Conservation (phyloP, 129 eudicot species). For the Dittrichia graveolens region DNA sequence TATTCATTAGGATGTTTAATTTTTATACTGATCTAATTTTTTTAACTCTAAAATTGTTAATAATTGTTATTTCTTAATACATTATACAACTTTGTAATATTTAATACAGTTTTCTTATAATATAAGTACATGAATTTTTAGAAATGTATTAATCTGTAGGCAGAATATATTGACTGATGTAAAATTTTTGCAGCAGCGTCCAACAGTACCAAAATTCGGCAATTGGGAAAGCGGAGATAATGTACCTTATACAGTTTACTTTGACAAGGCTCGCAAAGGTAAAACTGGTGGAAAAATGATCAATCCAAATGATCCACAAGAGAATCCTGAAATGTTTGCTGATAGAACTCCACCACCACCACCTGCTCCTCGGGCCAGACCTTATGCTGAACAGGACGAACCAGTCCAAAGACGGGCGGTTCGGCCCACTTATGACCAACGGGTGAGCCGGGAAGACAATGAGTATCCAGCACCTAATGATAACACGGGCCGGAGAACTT, state of each 20-base stretch:
- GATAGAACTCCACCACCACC: slow-evolving; percentile 30
- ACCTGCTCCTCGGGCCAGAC: slow-evolving; percentile 37
- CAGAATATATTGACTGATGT: not conserved
- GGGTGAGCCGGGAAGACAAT: slow-evolving; percentile 51
- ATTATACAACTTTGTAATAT: not conserved
- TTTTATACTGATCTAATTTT: not conserved
- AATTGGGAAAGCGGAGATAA: slow-evolving; percentile 79
- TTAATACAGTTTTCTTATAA: not conserved
- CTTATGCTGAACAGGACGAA: slow-evolving; percentile 44
- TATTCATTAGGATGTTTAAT: too few species aligned
- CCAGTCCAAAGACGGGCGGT: slow-evolving; percentile 39
- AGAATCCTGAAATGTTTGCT: slow-evolving; percentile 69
- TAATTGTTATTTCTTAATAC: not conserved
- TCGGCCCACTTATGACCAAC: slow-evolving; percentile 41
- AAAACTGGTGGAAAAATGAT: slow-evolving; percentile 73
- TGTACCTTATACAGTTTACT: slow-evolving; percentile 79
- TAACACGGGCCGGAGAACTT: slow-evolving; percentile 36
- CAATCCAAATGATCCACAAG: slow-evolving; percentile 89
- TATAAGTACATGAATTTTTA: not conserved
- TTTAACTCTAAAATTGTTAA: too few species aligned
- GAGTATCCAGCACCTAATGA: slow-evolving; percentile 51
- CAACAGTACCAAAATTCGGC: slow-evolving; percentile 85
- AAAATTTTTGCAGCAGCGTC: slow-evolving; percentile 44
- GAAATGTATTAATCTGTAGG: not conserved
- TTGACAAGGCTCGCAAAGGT: slow-evolving; percentile 77